These are phyloP conservation scores for Phaseolus coccineus DNA, from an alignment of 331 rosid species.

Conservation along the genomic window DNA sequence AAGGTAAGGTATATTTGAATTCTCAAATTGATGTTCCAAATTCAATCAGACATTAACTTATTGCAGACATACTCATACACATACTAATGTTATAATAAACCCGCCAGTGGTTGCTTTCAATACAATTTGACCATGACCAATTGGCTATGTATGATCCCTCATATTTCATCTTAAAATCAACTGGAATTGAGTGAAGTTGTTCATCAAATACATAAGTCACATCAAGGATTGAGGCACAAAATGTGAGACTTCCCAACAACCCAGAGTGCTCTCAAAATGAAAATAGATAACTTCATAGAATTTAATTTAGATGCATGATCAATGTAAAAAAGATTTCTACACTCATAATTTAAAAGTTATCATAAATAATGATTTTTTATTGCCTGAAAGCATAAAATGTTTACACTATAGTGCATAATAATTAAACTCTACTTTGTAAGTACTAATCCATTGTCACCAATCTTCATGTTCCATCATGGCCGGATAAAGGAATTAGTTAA, in stretches of 20 bases:
- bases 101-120: too few species aligned
- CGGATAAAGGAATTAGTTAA: conserved; percentile 1
- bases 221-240: too few species aligned
- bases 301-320: background rate
- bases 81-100: too few species aligned
- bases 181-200: too few species aligned
- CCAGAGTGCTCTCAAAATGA: background rate
- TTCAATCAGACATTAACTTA: conserved; percentile 2
- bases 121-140: too few species aligned
- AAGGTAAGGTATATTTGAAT: conserved; percentile 21
- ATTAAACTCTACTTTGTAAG: conserved; percentile 1
- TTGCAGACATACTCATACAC: too few species aligned
- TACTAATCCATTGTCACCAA: conserved; percentile 14
- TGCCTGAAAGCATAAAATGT: background rate
- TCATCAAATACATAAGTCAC: too few species aligned
- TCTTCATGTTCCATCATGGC: conserved; percentile 26
- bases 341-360: background rate
- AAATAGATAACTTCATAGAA: background rate
- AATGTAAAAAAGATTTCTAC: background rate
- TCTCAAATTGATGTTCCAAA: conserved; percentile 4
- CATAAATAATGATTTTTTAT: background rate
- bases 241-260: too few species aligned
- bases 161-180: too few species aligned
- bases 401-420: background rate
- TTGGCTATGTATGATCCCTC: too few species aligned